A percentile compares a stretch with the other conserved stretches of the same genome.
These are phyloP conservation scores for Bretschneidera sinensis DNA, from an alignment of 345 rosid genomes.

Conservation along the genomic window DNA sequence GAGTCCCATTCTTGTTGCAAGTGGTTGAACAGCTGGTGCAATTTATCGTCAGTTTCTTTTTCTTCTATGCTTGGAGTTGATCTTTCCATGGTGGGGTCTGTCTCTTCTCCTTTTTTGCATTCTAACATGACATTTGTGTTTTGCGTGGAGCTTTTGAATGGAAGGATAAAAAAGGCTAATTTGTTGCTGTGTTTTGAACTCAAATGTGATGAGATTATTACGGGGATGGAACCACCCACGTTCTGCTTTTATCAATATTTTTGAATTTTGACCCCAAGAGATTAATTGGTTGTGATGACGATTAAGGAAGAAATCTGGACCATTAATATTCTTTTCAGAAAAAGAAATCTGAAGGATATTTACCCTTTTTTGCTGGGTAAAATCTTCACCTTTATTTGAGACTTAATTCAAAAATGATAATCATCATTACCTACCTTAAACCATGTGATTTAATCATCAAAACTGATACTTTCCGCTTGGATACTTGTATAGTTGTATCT, in stretches of 20 bases:
- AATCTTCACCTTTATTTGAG: too few species aligned
- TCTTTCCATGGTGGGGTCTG: constrained; percentile 33
- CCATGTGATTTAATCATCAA: too few species aligned
- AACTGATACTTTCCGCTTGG: too few species aligned
- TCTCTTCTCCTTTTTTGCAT: not conserved
- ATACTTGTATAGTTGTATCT: too few species aligned
- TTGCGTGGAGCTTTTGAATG: constrained; percentile 12
- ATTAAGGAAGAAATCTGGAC: not conserved
- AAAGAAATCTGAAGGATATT: too few species aligned
- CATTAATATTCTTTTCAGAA: not conserved
- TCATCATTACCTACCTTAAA: too few species aligned
- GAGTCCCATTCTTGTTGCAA: constrained; percentile 39
- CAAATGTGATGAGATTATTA: constrained; percentile 21
- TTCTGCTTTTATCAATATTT: constrained; percentile 5
- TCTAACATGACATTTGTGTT: too few species aligned
- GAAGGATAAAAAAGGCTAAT: not conserved
- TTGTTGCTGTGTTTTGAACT: constrained; percentile 20
- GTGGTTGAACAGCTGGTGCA: constrained; percentile 22
- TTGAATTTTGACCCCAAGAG: constrained; percentile 9
- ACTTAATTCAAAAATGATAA: too few species aligned
- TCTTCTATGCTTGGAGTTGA: not conserved
- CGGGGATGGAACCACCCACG: constrained; percentile 26
- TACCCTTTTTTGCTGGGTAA: too few species aligned
- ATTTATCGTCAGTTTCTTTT: constrained; percentile 13
- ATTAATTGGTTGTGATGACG: not conserved